Evolutionary conservation across 2,329 filamentous ascomycete genomes (phyloP), one percentile per base, ranked within the genome.

Genomic region (Pyricularia grisea): DNA sequence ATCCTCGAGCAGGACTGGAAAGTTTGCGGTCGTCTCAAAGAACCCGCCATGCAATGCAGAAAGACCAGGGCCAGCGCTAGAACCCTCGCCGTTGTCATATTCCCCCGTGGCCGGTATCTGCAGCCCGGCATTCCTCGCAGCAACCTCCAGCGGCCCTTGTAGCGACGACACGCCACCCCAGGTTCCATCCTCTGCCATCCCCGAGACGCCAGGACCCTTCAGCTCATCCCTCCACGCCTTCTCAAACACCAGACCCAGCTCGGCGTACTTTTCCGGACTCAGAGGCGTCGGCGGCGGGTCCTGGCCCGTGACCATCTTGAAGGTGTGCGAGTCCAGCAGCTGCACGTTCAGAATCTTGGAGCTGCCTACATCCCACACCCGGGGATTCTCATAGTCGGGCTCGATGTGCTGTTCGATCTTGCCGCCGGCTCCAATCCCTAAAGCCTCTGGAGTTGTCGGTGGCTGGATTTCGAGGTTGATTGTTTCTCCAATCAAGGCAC

Each of bases 271-370:
- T 4, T 58, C 42, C n/a, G 50, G 14, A 6, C 31, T n/a, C 6
- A 67, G 36, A 9, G 66, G 66, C 5, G 66, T 67, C 25, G 50
- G 36, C 14, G 66, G 66, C 66, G 66, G 66, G 23, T 42, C 23
- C 11, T 60, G 25, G 0, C 66, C 66, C 12, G 66, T 67, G n/a
- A 67, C 66, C 25, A 17, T 20, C 25, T 50, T 27, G 42, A 67
- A 67, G 66, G 66, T 55, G 7, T 55, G 66, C 12, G 66, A 60
- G 66, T 58, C 66, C 25, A 67, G 66, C 42, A 67, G 66, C 42
- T 67, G 66, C 27, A 67, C 66, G 42, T 61, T 67, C 7, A 67
- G 14, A 14, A 67, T 60, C 31, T 50, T 27, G 5, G 66, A 67
- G 25, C 25, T 58, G 66, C 25, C 6, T 2, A 67, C 50, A 6